These are phyloP conservation scores for Epichloe scottii DNA, from an alignment of 2,329 filamentous ascomycete species.

Conservation along the genomic window DNA sequence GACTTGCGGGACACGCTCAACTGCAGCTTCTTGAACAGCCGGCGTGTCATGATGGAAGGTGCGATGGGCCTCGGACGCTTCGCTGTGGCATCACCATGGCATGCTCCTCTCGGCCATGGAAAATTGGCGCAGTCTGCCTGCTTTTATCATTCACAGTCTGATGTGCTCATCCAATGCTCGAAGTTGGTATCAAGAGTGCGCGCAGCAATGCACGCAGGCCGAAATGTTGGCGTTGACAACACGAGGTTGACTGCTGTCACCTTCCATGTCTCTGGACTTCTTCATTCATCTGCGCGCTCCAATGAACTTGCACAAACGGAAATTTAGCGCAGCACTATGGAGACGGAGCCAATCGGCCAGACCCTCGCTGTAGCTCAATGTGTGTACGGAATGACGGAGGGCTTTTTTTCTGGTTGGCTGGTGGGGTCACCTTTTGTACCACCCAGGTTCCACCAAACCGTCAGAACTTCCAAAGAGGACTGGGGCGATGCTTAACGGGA, in stretches of 20 bases:
- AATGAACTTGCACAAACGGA: background rate
- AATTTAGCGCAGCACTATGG: too few relatives aligned
- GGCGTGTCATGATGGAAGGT: constrained; percentile 8
- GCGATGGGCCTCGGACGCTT: constrained; percentile 1
- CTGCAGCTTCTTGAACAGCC: constrained; percentile 6
- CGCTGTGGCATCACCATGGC: constrained; percentile 2
- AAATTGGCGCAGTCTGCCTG: background rate
- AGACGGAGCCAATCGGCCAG: too few relatives aligned
- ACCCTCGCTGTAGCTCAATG: too few relatives aligned
- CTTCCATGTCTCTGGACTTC: background rate
- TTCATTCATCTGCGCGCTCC: background rate
- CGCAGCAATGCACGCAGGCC: background rate
- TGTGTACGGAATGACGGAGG: background rate
- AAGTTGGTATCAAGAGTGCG: background rate
- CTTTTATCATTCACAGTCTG: background rate
- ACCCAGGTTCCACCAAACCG: background rate
- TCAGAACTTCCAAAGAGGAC: background rate
- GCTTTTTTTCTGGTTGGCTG: background rate
- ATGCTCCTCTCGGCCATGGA: background rate
- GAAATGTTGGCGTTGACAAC: background rate
- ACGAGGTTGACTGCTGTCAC: background rate
- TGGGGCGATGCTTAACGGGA: too few relatives aligned
- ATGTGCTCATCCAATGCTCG: background rate
- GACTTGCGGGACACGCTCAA: constrained; percentile 3
- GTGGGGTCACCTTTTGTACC: background rate